Evolutionary conservation across 1,139 yeast species (phyloP).

Genomic region (Candida sojae): DNA sequence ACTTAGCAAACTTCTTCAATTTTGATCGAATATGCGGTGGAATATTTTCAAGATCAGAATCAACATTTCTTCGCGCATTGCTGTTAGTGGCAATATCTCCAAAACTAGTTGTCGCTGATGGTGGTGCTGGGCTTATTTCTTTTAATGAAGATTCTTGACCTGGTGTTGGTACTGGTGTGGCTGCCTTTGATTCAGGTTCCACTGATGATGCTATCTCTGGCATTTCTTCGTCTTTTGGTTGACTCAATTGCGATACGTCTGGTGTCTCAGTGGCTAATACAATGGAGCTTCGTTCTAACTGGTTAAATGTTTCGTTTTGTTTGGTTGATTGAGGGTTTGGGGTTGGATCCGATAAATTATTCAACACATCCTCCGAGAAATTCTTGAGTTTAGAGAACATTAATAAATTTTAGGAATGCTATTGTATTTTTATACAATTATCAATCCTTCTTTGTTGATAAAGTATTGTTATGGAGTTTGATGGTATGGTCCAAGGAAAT

Average conservation of each 20-base stretch:
- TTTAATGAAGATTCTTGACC: background rate
- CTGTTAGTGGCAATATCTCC: background rate
- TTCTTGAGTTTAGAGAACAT: slow-evolving; percentile 52
- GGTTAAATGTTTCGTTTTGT: slow-evolving; percentile 24
- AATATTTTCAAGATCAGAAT: slow-evolving; percentile 28
- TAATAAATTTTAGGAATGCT: background rate
- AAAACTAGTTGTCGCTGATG: background rate
- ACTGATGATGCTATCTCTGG: slow-evolving; percentile 9
- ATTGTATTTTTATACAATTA: background rate
- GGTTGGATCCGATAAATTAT: slow-evolving; percentile 20
- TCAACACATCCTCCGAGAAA: slow-evolving; percentile 54
- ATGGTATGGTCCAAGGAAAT: no score
- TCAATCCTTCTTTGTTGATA: background rate
- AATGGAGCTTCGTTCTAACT: slow-evolving; percentile 34
- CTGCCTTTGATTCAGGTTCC: slow-evolving; percentile 3
- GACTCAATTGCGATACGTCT: slow-evolving; percentile 41
- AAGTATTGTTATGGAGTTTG: no score
- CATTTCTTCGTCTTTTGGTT: slow-evolving; percentile 44
- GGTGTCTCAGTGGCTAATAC: slow-evolving; percentile 46
- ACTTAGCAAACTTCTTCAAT: slow-evolving; percentile 76
- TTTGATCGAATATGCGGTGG: slow-evolving; percentile 61
- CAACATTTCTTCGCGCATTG: background rate
- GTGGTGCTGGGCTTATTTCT: slow-evolving; percentile 38
- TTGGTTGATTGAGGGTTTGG: slow-evolving; percentile 13
- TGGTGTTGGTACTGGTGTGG: slow-evolving; percentile 6